Evolutionary conservation across 129 eudicot species (phyloP).

Genomic region (Centaurea solstitialis): DNA sequence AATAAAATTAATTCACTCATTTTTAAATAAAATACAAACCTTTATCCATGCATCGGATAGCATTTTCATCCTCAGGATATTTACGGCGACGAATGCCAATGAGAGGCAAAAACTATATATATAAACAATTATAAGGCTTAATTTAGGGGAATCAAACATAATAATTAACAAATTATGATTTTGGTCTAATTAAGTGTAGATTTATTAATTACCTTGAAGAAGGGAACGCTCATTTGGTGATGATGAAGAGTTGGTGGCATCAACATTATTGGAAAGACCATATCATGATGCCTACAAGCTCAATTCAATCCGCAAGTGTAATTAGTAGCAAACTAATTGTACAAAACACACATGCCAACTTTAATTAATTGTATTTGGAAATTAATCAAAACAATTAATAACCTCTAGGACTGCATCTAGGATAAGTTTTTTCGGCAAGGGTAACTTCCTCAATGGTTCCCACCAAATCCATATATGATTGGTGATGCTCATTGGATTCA

Average conservation of each 20-base stretch:
- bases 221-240: neutral
- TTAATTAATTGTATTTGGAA: neutral
- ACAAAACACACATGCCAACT: neutral
- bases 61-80: conserved; percentile 2
- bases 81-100: neutral
- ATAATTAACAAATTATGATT: neutral
- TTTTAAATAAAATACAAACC: conserved; percentile 13
- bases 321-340: neutral
- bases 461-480: conserved; percentile 20
- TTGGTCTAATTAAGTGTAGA: neutral
- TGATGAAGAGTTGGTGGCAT: conserved; percentile 29
- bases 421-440: conserved; percentile 32
- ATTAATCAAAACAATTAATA: neutral
- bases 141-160: neutral
- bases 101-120: conserved; percentile 11
- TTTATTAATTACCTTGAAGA: conserved; percentile 14
- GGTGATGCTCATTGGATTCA: conserved; percentile 4
- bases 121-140: neutral
- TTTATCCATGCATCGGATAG: conserved; percentile 19
- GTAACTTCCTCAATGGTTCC: conserved; percentile 26
- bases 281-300: conserved; percentile 2
- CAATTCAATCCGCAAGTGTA: neutral
- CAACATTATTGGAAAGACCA: conserved; percentile 14
- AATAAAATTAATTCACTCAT: too few relatives aligned
- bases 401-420: conserved; percentile 24